phyloP scores from a whole-genome alignment of 2,329 filamentous ascomycete genomes.

The Apiospora sp. region DNA sequence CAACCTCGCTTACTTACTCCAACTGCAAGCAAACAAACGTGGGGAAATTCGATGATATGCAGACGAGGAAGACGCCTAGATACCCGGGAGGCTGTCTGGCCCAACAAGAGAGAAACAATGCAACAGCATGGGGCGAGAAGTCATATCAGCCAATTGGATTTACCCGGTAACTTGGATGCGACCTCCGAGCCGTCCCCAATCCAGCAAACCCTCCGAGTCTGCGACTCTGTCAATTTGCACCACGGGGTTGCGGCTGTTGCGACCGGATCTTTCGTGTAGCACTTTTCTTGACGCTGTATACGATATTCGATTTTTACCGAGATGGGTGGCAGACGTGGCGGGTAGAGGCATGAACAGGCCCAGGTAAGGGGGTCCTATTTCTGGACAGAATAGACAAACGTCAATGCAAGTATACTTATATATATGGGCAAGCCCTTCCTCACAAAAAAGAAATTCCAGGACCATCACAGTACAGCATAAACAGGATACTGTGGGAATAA shows the following conservation, averaged over 20 bases:
- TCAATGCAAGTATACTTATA: neutral
- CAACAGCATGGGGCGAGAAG: neutral
- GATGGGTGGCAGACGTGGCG: neutral
- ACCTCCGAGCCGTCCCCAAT: slow-evolving; percentile 24
- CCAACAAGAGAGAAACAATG: neutral
- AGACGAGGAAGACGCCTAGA: neutral
- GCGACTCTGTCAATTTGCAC: slow-evolving; percentile 12
- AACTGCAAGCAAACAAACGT: neutral
- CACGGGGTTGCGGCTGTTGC: slow-evolving; percentile 12
- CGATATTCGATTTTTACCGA: neutral
- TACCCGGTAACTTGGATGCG: slow-evolving; percentile 20
- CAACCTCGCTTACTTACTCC: neutral
- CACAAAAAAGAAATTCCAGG: neutral
- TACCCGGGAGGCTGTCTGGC: neutral
- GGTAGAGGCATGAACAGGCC: neutral
- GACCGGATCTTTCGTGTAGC: slow-evolving; percentile 3
- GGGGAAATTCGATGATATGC: neutral
- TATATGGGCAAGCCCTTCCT: neutral
- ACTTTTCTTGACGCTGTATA: neutral
- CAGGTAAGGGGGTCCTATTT: neutral
- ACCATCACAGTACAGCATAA: neutral
- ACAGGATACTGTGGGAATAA: neutral
- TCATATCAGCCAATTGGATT: slow-evolving; percentile 21
- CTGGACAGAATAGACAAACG: neutral
- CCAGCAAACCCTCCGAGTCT: slow-evolving; percentile 10